Base-by-base conservation (phyloP, 352 stramenopile species). In the Pythium guiyangense region DNA sequence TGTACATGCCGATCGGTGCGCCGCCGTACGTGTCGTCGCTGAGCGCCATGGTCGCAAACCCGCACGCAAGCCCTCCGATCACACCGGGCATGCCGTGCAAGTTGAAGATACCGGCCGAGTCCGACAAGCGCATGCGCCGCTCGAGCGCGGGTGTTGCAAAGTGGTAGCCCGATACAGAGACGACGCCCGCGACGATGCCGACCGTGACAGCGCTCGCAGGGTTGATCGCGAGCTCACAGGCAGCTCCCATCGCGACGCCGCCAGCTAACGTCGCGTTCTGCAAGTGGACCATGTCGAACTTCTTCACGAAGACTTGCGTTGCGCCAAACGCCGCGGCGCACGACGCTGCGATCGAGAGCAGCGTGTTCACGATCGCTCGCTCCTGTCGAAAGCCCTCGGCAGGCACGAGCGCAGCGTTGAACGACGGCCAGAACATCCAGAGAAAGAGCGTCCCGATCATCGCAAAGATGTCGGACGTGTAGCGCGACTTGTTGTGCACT, bases 361-460 rank as follows among this genome's bases (percentile, higher is more conserved):
- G 62, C 2, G 86, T 96, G 67, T 91, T 83, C 57, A 94, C 72
- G 31, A 94, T 59, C 15, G 74, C 84, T 11, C 70, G 73, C 22
- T 90, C 73, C 53, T 96, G 77, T 44, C 86, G 79, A 53, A 83
- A 89, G 6, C 69, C 74, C 1, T 78, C 67, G 0, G 59, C 57
- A 9, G 65, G 69, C 27, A 90, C 83, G 10, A 92, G 64, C 25
- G 84, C 84, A 1, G 75, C 69, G 49, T 94, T 92, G 72, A 96
- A 96, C 8, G 71, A 88, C 22, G 86, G 84, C 86, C 86, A 96
- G 63, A 85, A 96, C 66, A 93, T 88, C 86, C 86, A 96, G 40
- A 94, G 62, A 53, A 94, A 86, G 12, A 91, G 74, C 29, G 86
- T 93, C 8, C 86, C 86, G 62, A 96, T 87, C 69, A 96, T 86